Percentiles rank a stretch among this genome's conserved stretches.
phyloP scores from a whole-genome alignment of 805 yeast genomes.

The Vanderwaltozyma verrucispora region DNA sequence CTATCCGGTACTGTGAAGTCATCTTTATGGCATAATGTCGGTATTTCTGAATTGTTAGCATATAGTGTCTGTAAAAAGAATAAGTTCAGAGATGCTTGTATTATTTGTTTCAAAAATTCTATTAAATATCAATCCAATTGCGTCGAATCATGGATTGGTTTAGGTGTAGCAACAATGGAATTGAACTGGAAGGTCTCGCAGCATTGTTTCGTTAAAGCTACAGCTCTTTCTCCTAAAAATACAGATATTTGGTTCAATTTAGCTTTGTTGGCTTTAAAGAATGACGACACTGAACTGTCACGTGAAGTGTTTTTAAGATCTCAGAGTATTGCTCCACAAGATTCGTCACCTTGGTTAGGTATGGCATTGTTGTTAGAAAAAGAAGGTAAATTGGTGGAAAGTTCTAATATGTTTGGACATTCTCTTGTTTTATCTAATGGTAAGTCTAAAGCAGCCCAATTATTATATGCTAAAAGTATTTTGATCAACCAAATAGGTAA shows the following conservation, averaged over 20 bases:
- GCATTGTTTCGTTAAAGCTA: conserved; percentile 84
- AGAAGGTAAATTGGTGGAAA: conserved; percentile 38
- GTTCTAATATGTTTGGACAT: conserved; percentile 59
- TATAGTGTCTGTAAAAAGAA: conserved; percentile 25
- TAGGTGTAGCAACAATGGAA: conserved; percentile 66
- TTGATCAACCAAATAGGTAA: conserved; percentile 36
- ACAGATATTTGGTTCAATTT: conserved; percentile 69
- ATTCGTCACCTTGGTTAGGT: conserved; percentile 74
- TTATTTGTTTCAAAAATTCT: conserved; percentile 51
- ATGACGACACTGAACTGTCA: conserved; percentile 64
- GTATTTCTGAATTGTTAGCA: conserved; percentile 48
- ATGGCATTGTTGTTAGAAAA: conserved; percentile 56
- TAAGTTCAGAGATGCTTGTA: conserved; percentile 39
- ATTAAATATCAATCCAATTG: conserved; percentile 62
- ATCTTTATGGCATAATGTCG: conserved; percentile 57
- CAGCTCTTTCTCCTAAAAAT: conserved; percentile 57
- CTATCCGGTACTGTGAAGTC: conserved; percentile 42
- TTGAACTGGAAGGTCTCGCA: conserved; percentile 68
- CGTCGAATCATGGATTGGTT: conserved; percentile 66
- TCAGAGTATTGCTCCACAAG: conserved; percentile 73
- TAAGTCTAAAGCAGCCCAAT: conserved; percentile 52
- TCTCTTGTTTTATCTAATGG: conserved; percentile 74
- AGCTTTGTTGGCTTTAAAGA: conserved; percentile 62
- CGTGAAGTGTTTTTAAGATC: conserved; percentile 60
- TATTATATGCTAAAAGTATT: conserved; percentile 58